Evolutionary conservation across 345 rosid species (phyloP), one percentile per base, ranked within the genome.

Genomic region (Pistacia integerrima): DNA sequence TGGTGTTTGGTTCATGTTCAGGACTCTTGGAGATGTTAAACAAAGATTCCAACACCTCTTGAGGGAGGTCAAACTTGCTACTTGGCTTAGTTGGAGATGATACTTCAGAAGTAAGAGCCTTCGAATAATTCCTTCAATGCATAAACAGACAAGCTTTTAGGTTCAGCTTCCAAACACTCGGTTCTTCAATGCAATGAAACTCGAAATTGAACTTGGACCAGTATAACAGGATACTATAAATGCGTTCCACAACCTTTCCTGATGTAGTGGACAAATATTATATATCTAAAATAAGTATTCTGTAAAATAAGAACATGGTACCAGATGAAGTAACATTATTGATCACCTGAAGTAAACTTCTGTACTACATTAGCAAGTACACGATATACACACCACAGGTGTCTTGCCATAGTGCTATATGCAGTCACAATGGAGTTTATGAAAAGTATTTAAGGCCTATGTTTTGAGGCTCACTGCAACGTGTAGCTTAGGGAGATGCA

Each of bases 1-100:
- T 90, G 49, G 91, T 83, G 79, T 81, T 77, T 64, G 93, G 89
- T 84, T 92, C 96, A 35, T 82, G 88, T 77, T 89, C 89, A 73
- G 89, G 65, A 81, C 89, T 90, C 85, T 76, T 84, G 70, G 89
- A 81, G 63, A 87, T 76, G 79, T 88, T 89, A 87, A 90, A 95
- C 79, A 95, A 85, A 74, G 92, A 88, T 80, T 91, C 97, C 86
- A 95, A 79, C 80, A 95, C 93, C 80, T 85, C 89, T 80, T 92
- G 99, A 64, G 99, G 91, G 69, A 88, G 86, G 81, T 88, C 77
- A 48, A 85, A 52, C 64, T 77, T 84, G 67, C 73, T 48, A 79
- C 72, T 79, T 68, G 82, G 65, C 72, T 73, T 77, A 81, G 87
- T 57, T 60, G 84, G 59, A 78, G 74, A 85, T 70, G 85, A 74